Conservation (phyloP, 306 rosid genomes). For the Rosa multiflora region DNA sequence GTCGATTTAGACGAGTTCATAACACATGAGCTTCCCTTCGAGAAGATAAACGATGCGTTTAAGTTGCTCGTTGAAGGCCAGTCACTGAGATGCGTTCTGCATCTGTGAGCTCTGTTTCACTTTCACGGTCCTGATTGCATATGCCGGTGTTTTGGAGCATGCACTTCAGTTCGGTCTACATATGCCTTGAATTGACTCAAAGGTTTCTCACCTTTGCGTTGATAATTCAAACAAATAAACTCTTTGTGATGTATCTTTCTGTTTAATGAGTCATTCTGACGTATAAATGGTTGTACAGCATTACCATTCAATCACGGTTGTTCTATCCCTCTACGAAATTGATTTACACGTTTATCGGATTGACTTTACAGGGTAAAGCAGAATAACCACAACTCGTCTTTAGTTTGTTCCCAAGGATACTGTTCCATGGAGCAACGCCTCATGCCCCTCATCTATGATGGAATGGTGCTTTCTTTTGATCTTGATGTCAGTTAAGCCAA, state of each 20-base stretch:
- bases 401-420: too few species aligned
- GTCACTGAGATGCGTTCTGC: constrained; percentile 68
- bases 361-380: neutral
- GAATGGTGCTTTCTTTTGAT: neutral
- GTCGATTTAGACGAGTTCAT: constrained; percentile 69
- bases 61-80: constrained; percentile 57
- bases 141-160: neutral
- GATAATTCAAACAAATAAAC: neutral
- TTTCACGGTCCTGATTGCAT: neutral
- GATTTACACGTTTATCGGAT: neutral
- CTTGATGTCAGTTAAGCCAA: neutral
- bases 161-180: neutral
- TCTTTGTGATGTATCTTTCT: neutral
- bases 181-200: neutral
- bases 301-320: neutral
- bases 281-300: neutral
- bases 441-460: too few species aligned
- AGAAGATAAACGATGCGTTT: constrained; percentile 69
- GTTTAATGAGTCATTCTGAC: neutral
- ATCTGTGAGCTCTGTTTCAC: constrained; percentile 30
- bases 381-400: neutral
- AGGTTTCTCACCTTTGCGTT: neutral
- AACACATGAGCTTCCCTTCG: constrained; percentile 82
- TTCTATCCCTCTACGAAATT: neutral
- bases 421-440: neutral